Conservation (phyloP, 164 flowering plant genomes). For the Berberis vulgaris region DNA sequence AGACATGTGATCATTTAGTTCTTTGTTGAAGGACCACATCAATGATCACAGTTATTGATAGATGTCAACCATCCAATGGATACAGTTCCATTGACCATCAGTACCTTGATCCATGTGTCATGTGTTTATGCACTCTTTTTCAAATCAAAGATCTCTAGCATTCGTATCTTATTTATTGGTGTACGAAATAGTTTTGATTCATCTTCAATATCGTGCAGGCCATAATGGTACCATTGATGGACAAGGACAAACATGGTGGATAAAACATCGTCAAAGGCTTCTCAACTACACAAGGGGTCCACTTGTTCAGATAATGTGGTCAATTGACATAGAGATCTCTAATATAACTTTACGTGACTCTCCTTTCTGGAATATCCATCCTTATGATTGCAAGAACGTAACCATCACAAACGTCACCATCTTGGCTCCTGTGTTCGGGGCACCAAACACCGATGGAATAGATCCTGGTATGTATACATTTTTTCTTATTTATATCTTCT, state of each 20-base stretch:
- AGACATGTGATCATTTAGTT: too few relatives aligned
- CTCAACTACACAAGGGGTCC: constrained; percentile 96
- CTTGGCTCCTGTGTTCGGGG: constrained; percentile 74
- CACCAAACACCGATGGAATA: constrained; percentile 98
- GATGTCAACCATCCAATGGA: too few relatives aligned
- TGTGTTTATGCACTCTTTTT: too few relatives aligned
- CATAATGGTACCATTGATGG: background rate
- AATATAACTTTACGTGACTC: constrained; percentile 70
- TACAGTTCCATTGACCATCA: too few relatives aligned
- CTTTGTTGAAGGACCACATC: too few relatives aligned
- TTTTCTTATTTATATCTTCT: background rate
- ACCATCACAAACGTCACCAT: constrained; percentile 65
- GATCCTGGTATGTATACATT: constrained; percentile 70
- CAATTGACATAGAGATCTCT: constrained; percentile 65
- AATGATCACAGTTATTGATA: too few relatives aligned
- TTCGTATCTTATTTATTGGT: too few relatives aligned
- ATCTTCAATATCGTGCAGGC: background rate
- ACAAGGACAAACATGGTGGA: background rate
- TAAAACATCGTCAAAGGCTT: constrained; percentile 62
- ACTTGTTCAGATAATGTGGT: constrained; percentile 94
- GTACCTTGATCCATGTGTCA: too few relatives aligned
- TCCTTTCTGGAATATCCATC: constrained; percentile 98
- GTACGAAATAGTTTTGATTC: too few relatives aligned
- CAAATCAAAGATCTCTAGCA: too few relatives aligned
- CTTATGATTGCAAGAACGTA: constrained; percentile 92